Percentiles rank a stretch among this genome's conserved stretches.
phyloP scores from a whole-genome alignment of 139 green algal genomes.

The Desmodesmus armatus region DNA sequence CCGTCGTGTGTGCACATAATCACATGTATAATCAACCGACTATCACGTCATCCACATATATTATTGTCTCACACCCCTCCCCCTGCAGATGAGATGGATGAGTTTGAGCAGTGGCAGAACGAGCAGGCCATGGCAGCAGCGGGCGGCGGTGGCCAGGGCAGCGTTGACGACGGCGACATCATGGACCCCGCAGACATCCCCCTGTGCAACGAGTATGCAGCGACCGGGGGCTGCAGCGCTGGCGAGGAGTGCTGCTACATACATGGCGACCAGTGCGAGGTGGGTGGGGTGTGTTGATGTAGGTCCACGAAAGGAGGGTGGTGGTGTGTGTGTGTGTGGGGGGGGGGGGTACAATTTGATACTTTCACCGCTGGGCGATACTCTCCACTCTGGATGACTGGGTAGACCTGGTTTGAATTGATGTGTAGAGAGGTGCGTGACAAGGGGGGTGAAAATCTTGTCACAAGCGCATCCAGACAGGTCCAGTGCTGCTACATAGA shows the following conservation, averaged over 20 bases:
- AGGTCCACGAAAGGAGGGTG: neutral
- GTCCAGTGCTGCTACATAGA: too few relatives aligned
- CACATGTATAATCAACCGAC: too few relatives aligned
- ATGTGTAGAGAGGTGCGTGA: too few relatives aligned
- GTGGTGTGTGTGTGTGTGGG: too few relatives aligned
- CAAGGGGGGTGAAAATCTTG: too few relatives aligned
- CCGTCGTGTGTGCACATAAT: too few relatives aligned
- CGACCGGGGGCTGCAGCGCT: conserved; percentile 58
- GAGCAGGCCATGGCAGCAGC: conserved; percentile 19
- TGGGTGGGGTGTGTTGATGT: neutral
- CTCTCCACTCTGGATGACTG: neutral
- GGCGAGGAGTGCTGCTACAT: conserved; percentile 64
- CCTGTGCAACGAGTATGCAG: conserved; percentile 68
- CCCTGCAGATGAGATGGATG: conserved; percentile 47
- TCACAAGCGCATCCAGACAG: too few relatives aligned
- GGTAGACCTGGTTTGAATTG: neutral
- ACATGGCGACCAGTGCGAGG: conserved; percentile 73
- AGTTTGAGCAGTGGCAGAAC: conserved; percentile 38
- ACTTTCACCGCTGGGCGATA: neutral
- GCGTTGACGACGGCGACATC: conserved; percentile 19
- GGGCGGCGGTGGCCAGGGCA: neutral
- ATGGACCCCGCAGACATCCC: conserved; percentile 58
- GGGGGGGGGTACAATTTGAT: too few relatives aligned
- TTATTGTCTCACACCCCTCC: too few relatives aligned
- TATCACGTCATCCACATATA: neutral